Base-by-base conservation (phyloP, 2,329 filamentous ascomycete species). In the Erysiphe pisi region DNA sequence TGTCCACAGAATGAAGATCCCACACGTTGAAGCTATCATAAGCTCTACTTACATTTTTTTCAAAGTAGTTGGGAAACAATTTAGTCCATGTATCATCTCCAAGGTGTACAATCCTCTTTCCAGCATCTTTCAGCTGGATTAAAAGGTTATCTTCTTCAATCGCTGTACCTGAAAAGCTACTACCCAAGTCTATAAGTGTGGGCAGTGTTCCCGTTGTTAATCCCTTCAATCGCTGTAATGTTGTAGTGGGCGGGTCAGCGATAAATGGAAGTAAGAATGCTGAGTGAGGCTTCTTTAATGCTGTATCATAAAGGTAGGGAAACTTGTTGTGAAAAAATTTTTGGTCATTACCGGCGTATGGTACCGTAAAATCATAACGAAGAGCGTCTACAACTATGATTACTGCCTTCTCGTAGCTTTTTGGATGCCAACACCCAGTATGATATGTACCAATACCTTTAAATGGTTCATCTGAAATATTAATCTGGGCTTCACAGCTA, bases 21-120 rank as follows among this genome's bases (percentile, higher is more conserved):
- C 93, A 97, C 9, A 98, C 95, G 81, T 98, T 97, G 84, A 99
- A 97, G 78, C 94, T 98, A 82, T 98, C 94, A 83, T 97, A 99
- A 0, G 95, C 89, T 80, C 87, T 89, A 80, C 94, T 97, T 77
- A 97, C 88, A 77, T 94, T 91, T 12, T 89, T 85, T 82, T 97
- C 90, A 81, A 99, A 99, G 83, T 96, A 93, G n/a, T 87, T 92
- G 0, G 95, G 95, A 82, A 98, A 99, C 22, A 99, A 85, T 65
- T 93, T 87, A 79, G 93, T 92, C 95, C 95, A 99, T 6, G 95
- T 99, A 83, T 99, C 94, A 82, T 99, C 95, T n/a, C 95, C 95
- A 56, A 99, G 85, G 81, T 99, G 96, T 8, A 94, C 95, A 79
- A 99, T 88, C 79, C 87, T 92, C 85, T 93, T 91, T 52, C 89